Evolutionary conservation across 179 eudicot species (phyloP).

Genomic region (Actinidia chinensis): DNA sequence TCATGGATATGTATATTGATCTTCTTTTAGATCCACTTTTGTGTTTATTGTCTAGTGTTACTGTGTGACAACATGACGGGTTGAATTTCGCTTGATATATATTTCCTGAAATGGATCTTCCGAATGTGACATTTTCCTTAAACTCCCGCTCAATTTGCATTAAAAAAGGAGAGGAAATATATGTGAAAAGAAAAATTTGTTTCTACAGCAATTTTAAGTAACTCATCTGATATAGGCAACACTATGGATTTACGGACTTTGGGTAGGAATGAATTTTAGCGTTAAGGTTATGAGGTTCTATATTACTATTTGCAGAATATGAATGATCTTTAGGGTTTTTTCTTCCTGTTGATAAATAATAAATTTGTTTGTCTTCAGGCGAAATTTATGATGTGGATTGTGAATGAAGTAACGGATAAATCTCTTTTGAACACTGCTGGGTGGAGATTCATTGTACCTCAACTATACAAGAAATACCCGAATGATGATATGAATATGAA

Average conservation of each 20-base stretch:
- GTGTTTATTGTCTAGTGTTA: not conserved
- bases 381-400: conserved; percentile 65
- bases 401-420: conserved; percentile 69
- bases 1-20: not conserved
- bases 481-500: conserved; percentile 71
- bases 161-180: no score
- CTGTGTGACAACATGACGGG: not conserved
- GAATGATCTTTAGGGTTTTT: not conserved
- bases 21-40: not conserved
- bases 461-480: conserved; percentile 73
- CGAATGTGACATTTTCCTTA: not conserved
- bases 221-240: no score
- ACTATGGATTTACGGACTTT: not conserved
- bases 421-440: conserved; percentile 76
- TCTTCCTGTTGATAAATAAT: conserved; percentile 11
- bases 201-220: not conserved
- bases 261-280: not conserved
- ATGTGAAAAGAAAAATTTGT: not conserved
- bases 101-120: not conserved
- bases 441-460: conserved; percentile 83
- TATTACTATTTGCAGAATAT: not conserved
- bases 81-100: not conserved
- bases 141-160: no score
- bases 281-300: not conserved
- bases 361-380: conserved; percentile 44